Base-by-base conservation (phyloP, 1,284 basidiomycete genomes). In the Sporisorium reilianum region DNA sequence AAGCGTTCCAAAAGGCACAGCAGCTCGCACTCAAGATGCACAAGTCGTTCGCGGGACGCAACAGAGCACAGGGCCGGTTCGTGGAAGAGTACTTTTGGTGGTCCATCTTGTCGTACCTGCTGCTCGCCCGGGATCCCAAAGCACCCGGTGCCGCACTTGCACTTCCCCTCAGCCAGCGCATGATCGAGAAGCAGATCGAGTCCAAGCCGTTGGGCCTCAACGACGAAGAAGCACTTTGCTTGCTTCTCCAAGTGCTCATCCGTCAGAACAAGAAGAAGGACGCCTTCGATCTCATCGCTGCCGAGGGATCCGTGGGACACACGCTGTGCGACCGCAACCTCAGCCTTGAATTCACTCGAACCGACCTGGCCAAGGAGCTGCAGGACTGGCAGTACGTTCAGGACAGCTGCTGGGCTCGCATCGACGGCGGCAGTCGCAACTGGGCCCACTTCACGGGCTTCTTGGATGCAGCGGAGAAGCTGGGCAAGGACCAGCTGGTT, bases 11-110 rank as follows among this genome's bases (percentile, higher is more conserved):
- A 36, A 77, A 69, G 23, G 80, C 82, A 10, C 85, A 85, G 59
- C 80, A 83, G 74, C 80, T 84, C 6, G 16, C 57, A 11, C 26
- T 61, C 18, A 52, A 64, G 52, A 48, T 79, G 64, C 70, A 67
- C 46, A 66, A 80, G 75, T 42, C 71, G 42, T 67, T 53, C 52
- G 46, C 73, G 91, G 90, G 87, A 90, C 68, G 89, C 79, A 89
- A 90, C 92, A 91, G 78, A 90, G 92, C 57, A 88, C 90, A 48
- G 85, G 55, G 93, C 36, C 93, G 92, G 81, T 95, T 92, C 92
- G 65, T 55, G 20, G 91, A 92, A 58, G 88, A 90, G 49, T 94
- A 92, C 84, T 85, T 93, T 44, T 94, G 92, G 84, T 95, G 92
- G 93, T 91, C 89, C 69, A 89, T 92, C 28, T 90, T 92, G 78